A percentile compares a stretch with the other conserved stretches of the same genome.
Evolutionary conservation across 2,329 filamentous ascomycete genomes (phyloP).

Genomic region (Dactylellina haptotyla): DNA sequence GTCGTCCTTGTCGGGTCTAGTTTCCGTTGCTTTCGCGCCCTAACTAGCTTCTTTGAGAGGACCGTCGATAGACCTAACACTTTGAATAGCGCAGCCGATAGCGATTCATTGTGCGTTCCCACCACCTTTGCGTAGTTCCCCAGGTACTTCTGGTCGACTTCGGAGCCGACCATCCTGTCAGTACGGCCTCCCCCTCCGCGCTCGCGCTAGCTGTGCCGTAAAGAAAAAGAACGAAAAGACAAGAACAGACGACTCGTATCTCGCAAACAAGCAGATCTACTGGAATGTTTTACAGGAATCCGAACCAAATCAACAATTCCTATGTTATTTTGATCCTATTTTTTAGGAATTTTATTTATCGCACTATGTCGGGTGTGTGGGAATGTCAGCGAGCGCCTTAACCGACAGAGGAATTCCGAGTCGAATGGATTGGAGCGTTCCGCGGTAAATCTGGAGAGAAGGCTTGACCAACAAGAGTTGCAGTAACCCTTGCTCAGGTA

Average conservation of each 20-base stretch:
- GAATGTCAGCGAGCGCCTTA: conserved; percentile 33
- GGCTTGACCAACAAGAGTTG: conserved; percentile 49
- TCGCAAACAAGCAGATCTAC: neutral
- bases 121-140: conserved; percentile 85
- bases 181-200: conserved; percentile 46
- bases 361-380: conserved; percentile 10
- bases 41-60: conserved; percentile 82
- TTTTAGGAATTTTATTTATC: conserved; percentile 14
- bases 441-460: conserved; percentile 33
- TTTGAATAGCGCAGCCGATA: conserved; percentile 86
- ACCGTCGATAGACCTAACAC: conserved; percentile 90
- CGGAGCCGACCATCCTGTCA: conserved; percentile 84
- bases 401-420: conserved; percentile 48
- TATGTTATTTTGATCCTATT: neutral
- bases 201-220: conserved; percentile 21
- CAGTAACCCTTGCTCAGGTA: conserved; percentile 51
- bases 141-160: conserved; percentile 97
- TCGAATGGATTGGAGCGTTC: conserved; percentile 51
- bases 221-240: conserved; percentile 17
- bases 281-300: conserved; percentile 4
- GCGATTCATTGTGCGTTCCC: conserved; percentile 77
- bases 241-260: neutral
- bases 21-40: conserved; percentile 82
- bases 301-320: no score
- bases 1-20: conserved; percentile 82